These are phyloP conservation scores for Plasmodium knowlesi DNA, from an alignment of 169 alveolate species.

Conservation along the genomic window DNA sequence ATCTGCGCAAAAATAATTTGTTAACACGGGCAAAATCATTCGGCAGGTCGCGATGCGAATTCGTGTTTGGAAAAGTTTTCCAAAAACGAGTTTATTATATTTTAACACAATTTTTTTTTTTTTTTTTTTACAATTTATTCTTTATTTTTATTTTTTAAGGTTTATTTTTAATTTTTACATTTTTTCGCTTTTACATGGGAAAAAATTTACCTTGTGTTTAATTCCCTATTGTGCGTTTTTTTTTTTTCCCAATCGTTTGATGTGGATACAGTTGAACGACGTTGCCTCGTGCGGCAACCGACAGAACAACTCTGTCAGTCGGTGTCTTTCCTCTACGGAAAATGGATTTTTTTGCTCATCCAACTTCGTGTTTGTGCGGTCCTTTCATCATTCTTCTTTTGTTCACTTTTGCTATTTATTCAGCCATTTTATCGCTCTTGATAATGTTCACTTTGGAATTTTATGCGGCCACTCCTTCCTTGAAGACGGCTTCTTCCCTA, in stretches of 20 bases:
- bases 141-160: constrained; percentile 3
- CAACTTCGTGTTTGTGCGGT: not conserved
- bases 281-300: not conserved
- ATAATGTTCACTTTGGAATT: not conserved
- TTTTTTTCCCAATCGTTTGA: not conserved
- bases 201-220: not conserved
- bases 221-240: not conserved
- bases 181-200: not conserved
- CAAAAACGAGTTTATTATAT: not conserved
- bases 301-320: constrained; percentile 35
- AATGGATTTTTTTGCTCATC: not conserved
- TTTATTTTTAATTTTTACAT: not conserved
- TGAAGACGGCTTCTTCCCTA: not conserved
- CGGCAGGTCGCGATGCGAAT: not conserved
- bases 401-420: not conserved
- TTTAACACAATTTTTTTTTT: constrained; percentile 7
- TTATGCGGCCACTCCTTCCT: not conserved
- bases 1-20: not conserved
- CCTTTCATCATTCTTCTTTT: not conserved
- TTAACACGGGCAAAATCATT: constrained; percentile 8
- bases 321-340: constrained; percentile 11
- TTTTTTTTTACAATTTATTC: not conserved
- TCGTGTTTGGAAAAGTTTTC: constrained; percentile 11
- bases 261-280: not conserved
- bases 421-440: not conserved